These are phyloP conservation scores for Cryptococcus neoformans DNA, from an alignment of 1,284 basidiomycete species.

Conservation along the genomic window DNA sequence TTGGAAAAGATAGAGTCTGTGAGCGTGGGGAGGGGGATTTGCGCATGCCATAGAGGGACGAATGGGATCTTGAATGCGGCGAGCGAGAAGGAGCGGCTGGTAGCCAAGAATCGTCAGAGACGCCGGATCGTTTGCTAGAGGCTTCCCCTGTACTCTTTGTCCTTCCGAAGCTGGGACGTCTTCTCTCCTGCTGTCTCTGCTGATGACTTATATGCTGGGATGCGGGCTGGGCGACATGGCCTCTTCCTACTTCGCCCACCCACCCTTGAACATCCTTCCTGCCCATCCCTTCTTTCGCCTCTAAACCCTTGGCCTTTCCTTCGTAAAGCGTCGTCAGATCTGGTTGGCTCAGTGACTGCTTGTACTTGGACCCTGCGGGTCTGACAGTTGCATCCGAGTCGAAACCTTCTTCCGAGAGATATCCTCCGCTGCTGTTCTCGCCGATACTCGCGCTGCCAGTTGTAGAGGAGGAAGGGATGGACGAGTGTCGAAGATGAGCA, in stretches of 20 bases:
- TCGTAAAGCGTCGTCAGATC: conserved; percentile 36
- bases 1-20: conserved; percentile 14
- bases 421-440: conserved; percentile 9
- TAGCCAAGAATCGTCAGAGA: conserved; percentile 4
- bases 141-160: background rate
- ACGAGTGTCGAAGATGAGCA: background rate
- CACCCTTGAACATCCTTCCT: conserved; percentile 16
- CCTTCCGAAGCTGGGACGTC: conserved; percentile 1
- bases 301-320: background rate
- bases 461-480: background rate
- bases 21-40: conserved; percentile 22
- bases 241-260: conserved; percentile 17
- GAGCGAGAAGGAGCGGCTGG: conserved; percentile 7
- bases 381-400: conserved; percentile 34
- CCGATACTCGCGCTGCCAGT: background rate
- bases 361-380: conserved; percentile 23
- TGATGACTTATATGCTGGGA: conserved; percentile 1
- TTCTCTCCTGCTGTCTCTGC: conserved; percentile 6
- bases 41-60: conserved; percentile 14
- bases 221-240: background rate
- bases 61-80: conserved; percentile 15
- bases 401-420: conserved; percentile 3
- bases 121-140: too few species aligned
- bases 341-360: conserved; percentile 39
- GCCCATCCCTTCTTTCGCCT: conserved; percentile 31